Base-by-base conservation (phyloP, 805 yeast species). In the Tetrapisispora arboricola region DNA sequence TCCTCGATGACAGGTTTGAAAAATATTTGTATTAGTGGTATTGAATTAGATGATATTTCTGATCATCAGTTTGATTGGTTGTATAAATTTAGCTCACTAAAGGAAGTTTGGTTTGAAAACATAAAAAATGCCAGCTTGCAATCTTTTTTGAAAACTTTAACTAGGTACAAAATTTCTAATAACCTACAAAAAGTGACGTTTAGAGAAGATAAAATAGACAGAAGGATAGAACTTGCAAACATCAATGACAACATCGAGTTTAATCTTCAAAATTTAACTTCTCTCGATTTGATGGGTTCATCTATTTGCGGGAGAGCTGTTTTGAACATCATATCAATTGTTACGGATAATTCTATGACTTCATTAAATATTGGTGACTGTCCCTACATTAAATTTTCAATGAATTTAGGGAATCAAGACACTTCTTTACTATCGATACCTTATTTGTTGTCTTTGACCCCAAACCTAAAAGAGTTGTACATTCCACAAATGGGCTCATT, bases 61-160 rank as follows among this genome's bases (percentile, higher is more conserved):
- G 25, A 7, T 30, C 36, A 32, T 15, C 46, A 25, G 21, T 52
- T 56, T 20, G 41, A 44, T 5, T 58, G 63, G 63, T 39, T 60
- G 15, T 15, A 25, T 6, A 41, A 50, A 17, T 54, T 57, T 33
- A 46, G 38, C 2, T 33, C 39, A 18, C 27, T 60, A 25, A 36
- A 44, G 32, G 56, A 53, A 30, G 27, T 60, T 15, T 58, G 63
- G 62, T 32, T 60, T 4, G 65, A 60, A 45, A 50, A 56, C 32
- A 57, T 53, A 38, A 44, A 44, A 16, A 44, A 50, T 31, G 47
- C 53, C 6, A 45, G 42, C 10, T 34, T 60, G 8, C 27, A 25
- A 5, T 40, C 45, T 6, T 50, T 60, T 25, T 32, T 60, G 27
- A 30, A 40, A 2, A 17, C 47, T 6, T 17, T 55, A 17, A 34